Percentiles rank a stretch among this genome's conserved stretches.
Conservation (phyloP, 106 monocot genomes). For the Allium fistulosum region DNA sequence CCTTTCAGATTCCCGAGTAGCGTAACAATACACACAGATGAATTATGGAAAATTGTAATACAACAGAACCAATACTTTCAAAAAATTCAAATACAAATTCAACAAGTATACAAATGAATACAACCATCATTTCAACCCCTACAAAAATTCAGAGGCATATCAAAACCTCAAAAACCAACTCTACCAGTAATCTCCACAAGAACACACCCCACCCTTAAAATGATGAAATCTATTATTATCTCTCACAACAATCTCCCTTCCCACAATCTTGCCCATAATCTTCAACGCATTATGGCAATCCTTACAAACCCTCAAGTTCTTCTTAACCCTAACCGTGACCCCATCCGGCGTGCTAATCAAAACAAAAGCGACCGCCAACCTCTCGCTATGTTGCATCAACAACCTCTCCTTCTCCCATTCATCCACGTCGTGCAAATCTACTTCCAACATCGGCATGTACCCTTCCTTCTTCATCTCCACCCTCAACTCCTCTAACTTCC, state of each 20-base stretch:
- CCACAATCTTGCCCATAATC: constrained; percentile 58
- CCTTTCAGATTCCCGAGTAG: no score
- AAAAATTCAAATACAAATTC: no score
- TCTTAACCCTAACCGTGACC: constrained; percentile 75
- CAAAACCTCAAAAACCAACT: not conserved
- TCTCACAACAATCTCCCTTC: constrained; percentile 73
- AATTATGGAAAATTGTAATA: no score
- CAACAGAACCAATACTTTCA: no score
- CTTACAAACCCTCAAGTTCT: constrained; percentile 78
- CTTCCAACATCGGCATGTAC: constrained; percentile 61
- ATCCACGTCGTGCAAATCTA: constrained; percentile 60
- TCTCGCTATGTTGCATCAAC: constrained; percentile 80
- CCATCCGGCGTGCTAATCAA: constrained; percentile 63
- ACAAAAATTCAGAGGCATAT: no score
- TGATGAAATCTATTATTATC: constrained; percentile 85
- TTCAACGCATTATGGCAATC: constrained; percentile 83
- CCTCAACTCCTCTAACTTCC: constrained; percentile 65
- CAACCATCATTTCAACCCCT: no score
- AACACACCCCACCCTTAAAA: constrained; percentile 70
- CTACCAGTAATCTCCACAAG: constrained; percentile 96
- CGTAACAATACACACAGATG: no score
- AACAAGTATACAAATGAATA: no score
- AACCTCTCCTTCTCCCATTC: constrained; percentile 66
- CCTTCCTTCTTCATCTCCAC: constrained; percentile 58
- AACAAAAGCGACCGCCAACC: constrained; percentile 78